Evolutionary conservation across 2,329 filamentous ascomycete species (phyloP).

Genomic region (Claviceps monticola): DNA sequence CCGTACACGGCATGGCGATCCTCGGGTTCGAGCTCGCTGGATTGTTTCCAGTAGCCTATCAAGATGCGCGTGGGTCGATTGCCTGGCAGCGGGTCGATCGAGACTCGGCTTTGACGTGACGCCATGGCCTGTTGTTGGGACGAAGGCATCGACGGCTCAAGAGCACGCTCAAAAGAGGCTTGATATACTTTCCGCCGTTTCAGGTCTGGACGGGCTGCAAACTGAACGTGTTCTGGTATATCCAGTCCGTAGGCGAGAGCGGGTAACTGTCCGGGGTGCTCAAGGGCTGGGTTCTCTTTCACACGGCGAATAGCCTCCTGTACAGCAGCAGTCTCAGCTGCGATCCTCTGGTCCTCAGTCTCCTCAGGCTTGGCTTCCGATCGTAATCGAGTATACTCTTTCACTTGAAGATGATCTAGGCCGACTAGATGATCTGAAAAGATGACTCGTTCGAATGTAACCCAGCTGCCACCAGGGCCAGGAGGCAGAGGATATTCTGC

Average conservation of each 20-base stretch:
- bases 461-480: constrained; percentile 49
- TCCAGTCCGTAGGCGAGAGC: constrained; percentile 37
- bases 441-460: constrained; percentile 46
- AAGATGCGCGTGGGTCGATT: constrained; percentile 44
- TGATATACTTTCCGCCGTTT: constrained; percentile 34
- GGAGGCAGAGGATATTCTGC: constrained; percentile 36
- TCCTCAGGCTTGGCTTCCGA: constrained; percentile 21
- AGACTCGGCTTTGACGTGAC: constrained; percentile 9
- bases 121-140: constrained; percentile 11
- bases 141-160: constrained; percentile 7
- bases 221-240: constrained; percentile 29
- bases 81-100: constrained; percentile 31
- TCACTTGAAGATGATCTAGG: constrained; percentile 42
- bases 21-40: constrained; percentile 28
- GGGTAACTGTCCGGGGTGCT: constrained; percentile 26
- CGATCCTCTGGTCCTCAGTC: constrained; percentile 23
- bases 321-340: constrained; percentile 29
- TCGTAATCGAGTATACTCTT: constrained; percentile 47
- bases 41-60: constrained; percentile 45
- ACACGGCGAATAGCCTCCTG: constrained; percentile 32
- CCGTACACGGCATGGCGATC: constrained; percentile 51
- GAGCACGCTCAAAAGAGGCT: constrained; percentile 7
- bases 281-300: constrained; percentile 27
- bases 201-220: constrained; percentile 20
- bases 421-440: constrained; percentile 43